phyloP scores from a whole-genome alignment of 2,329 filamentous ascomycete species.

The Gaeumannomyces sp. region DNA sequence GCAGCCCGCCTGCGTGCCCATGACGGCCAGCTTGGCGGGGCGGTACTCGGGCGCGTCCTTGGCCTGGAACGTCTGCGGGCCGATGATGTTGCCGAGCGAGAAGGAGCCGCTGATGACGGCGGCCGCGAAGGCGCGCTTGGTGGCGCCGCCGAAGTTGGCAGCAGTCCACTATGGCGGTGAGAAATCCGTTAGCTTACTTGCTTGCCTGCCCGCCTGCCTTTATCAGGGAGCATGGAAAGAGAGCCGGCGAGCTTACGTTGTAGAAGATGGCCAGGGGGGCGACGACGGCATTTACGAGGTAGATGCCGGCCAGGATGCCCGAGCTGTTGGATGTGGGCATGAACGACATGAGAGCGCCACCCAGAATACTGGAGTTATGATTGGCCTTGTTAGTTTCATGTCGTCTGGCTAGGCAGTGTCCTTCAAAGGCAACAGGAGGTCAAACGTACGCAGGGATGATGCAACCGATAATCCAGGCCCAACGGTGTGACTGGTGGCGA shows the following conservation, averaged over 20 bases:
- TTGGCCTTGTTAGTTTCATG: background rate
- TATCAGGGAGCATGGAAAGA: slow-evolving; percentile 35
- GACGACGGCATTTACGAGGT: slow-evolving; percentile 42
- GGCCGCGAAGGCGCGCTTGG: slow-evolving; percentile 52
- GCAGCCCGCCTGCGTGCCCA: slow-evolving; percentile 40
- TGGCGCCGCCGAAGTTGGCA: slow-evolving; percentile 27
- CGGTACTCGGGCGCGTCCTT: slow-evolving; percentile 53
- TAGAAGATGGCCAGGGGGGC: slow-evolving; percentile 37
- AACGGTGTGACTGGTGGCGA: slow-evolving; percentile 37
- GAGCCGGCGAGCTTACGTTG: slow-evolving; percentile 22
- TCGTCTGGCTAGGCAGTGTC: background rate
- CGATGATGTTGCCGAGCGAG: slow-evolving; percentile 46
- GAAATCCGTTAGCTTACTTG: slow-evolving; percentile 14
- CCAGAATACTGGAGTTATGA: slow-evolving; percentile 29
- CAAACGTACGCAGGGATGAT: slow-evolving; percentile 34
- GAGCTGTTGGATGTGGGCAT: slow-evolving; percentile 34
- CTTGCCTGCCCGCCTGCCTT: slow-evolving; percentile 14
- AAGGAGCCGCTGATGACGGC: slow-evolving; percentile 46
- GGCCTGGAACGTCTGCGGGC: slow-evolving; percentile 51
- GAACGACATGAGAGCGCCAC: slow-evolving; percentile 45
- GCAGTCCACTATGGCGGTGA: slow-evolving; percentile 10
- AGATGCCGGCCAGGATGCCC: slow-evolving; percentile 40
- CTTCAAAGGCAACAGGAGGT: slow-evolving; percentile 13
- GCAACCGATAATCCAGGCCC: slow-evolving; percentile 39
- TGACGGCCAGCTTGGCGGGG: slow-evolving; percentile 57